Evolutionary conservation across 257 asterid genomes (phyloP).

Genomic region (Petunia axillaris): DNA sequence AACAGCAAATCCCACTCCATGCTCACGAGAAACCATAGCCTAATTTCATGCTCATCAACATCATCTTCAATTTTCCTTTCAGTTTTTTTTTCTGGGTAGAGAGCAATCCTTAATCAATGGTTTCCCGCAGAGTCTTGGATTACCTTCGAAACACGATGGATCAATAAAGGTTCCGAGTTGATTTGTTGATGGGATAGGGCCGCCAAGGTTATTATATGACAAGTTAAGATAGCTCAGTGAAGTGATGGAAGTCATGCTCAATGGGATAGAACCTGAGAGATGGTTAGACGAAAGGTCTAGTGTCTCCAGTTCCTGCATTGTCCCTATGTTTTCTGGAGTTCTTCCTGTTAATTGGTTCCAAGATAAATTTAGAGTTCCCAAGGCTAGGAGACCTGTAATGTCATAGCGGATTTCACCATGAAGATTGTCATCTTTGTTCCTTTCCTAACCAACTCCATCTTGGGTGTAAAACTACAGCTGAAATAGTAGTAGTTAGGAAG

Average conservation of each 20-base stretch:
- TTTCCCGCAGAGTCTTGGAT: slow-evolving; percentile 25
- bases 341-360: slow-evolving; percentile 27
- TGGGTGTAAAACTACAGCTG: not conserved
- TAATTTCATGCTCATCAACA: not conserved
- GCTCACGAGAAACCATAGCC: not conserved
- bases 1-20: slow-evolving; percentile 7
- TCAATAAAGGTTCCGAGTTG: slow-evolving; percentile 16
- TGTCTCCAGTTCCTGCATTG: slow-evolving; percentile 14
- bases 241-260: slow-evolving; percentile 18
- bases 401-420: slow-evolving; percentile 20
- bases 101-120: slow-evolving; percentile 14
- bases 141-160: slow-evolving; percentile 24
- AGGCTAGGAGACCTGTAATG: not conserved
- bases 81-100: not conserved
- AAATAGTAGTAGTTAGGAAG: not conserved
- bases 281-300: slow-evolving; percentile 32
- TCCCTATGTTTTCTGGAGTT: slow-evolving; percentile 28
- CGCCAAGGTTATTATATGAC: not conserved
- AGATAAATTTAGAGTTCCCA: slow-evolving; percentile 31
- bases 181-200: not conserved
- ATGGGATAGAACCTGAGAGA: slow-evolving; percentile 19
- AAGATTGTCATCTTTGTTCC: slow-evolving; percentile 17
- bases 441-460: slow-evolving; percentile 27
- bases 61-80: not conserved
- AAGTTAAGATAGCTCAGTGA: not conserved